Conservation (phyloP, 257 asterid genomes). For the Forsythia suspensa region DNA sequence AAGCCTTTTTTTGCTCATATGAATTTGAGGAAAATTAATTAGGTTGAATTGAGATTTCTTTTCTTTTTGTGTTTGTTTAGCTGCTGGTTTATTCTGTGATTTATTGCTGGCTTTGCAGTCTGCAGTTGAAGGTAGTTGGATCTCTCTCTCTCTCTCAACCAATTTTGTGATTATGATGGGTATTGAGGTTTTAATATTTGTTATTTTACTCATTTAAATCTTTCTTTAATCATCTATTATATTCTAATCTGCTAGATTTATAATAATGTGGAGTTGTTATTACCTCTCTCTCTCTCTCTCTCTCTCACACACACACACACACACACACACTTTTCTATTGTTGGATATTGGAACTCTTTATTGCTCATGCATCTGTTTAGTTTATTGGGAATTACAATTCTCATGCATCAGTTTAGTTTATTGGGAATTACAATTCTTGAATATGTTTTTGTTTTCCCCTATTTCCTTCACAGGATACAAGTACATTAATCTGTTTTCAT, state of each 20-base stretch:
- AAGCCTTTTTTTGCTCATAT: background rate
- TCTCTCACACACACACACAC: background rate
- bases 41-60: constrained; percentile 17
- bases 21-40: constrained; percentile 1
- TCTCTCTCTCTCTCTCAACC: background rate
- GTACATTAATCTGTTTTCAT: background rate
- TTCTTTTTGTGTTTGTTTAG: background rate
- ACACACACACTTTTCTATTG: background rate
- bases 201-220: constrained; percentile 17
- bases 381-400: background rate
- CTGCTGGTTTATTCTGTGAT: constrained; percentile 14
- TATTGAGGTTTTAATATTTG: background rate
- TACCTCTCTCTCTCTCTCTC: constrained; percentile 15
- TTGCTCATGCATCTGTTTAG: background rate
- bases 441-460: too few species aligned
- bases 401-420: background rate
- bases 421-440: background rate
- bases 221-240: constrained; percentile 15
- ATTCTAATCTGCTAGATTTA: constrained; percentile 11
- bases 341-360: background rate
- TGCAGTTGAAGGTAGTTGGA: background rate
- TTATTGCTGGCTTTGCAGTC: constrained; percentile 16
- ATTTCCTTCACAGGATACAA: background rate
- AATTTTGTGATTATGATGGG: constrained; percentile 3
- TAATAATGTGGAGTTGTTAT: constrained; percentile 2